These are phyloP conservation scores for Exophiala lecanii-corni DNA, from an alignment of 2,329 filamentous ascomycete species.

Conservation along the genomic window DNA sequence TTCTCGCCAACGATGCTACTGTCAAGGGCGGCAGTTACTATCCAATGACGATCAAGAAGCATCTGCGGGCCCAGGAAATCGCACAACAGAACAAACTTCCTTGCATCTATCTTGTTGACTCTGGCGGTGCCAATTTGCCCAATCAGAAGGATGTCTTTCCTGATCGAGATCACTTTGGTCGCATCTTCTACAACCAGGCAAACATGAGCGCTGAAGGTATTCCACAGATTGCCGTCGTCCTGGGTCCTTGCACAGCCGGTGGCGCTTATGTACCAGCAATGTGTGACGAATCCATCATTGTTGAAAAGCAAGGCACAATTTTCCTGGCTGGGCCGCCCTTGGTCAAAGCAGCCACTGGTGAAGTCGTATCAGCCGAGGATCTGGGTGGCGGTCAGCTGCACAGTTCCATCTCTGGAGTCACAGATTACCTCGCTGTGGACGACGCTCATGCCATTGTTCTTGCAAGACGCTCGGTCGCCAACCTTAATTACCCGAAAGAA, in stretches of 20 bases:
- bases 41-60: conserved; percentile 96
- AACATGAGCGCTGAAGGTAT: conserved; percentile 85
- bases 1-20: conserved; percentile 93
- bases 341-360: conserved; percentile 92
- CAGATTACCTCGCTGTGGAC: conserved; percentile 90
- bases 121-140: conserved; percentile 88
- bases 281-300: conserved; percentile 97
- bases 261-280: conserved; percentile 95
- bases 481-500: conserved; percentile 77
- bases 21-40: conserved; percentile 98
- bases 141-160: conserved; percentile 96
- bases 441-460: conserved; percentile 88
- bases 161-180: conserved; percentile 88
- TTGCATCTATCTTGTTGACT: conserved; percentile 95
- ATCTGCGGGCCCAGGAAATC: conserved; percentile 84
- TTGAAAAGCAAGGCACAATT: conserved; percentile 92
- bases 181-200: conserved; percentile 98
- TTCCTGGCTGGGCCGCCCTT: conserved; percentile 92
- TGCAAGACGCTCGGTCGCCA: conserved; percentile 74
- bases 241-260: conserved; percentile 94
- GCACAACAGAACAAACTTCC: conserved; percentile 77
- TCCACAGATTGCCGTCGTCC: conserved; percentile 89
- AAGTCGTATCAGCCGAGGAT: conserved; percentile 85
- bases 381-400: conserved; percentile 87
- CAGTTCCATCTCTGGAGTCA: conserved; percentile 84